Evolutionary conservation across 805 yeast species (phyloP).

Genomic region (Grigorovia humatica): DNA sequence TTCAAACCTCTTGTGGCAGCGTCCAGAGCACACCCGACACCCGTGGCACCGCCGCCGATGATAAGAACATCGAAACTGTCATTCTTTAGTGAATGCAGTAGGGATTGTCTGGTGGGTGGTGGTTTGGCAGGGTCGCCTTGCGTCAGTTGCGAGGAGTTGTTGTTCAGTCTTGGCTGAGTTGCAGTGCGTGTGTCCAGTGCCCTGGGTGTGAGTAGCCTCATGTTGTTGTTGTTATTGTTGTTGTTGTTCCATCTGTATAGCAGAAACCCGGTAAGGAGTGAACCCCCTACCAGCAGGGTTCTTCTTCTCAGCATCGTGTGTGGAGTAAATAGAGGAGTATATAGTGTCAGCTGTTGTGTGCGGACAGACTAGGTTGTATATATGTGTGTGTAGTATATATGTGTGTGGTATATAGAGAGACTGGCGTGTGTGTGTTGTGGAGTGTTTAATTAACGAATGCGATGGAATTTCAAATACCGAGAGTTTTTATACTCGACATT

Average conservation of each 20-base stretch:
- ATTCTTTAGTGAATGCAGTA: slow-evolving; percentile 31
- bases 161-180: background rate
- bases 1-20: slow-evolving; percentile 85
- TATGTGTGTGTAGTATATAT: too few relatives aligned
- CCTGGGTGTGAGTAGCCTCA: background rate
- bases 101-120: slow-evolving; percentile 42
- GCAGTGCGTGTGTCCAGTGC: background rate
- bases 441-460: too few relatives aligned
- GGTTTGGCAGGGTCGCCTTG: background rate
- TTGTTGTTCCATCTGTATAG: background rate
- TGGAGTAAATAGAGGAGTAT: background rate
- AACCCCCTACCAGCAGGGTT: background rate
- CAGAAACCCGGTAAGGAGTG: background rate
- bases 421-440: background rate
- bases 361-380: too few relatives aligned
- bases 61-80: slow-evolving; percentile 61
- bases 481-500: too few relatives aligned
- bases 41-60: slow-evolving; percentile 96
- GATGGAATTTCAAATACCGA: too few relatives aligned
- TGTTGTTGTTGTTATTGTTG: background rate
- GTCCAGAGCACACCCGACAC: slow-evolving; percentile 87
- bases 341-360: too few relatives aligned
- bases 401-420: background rate
- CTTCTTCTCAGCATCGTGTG: background rate
- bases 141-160: too few relatives aligned